Conservation (phyloP, 331 rosid species). For the Cydonia oblonga region DNA sequence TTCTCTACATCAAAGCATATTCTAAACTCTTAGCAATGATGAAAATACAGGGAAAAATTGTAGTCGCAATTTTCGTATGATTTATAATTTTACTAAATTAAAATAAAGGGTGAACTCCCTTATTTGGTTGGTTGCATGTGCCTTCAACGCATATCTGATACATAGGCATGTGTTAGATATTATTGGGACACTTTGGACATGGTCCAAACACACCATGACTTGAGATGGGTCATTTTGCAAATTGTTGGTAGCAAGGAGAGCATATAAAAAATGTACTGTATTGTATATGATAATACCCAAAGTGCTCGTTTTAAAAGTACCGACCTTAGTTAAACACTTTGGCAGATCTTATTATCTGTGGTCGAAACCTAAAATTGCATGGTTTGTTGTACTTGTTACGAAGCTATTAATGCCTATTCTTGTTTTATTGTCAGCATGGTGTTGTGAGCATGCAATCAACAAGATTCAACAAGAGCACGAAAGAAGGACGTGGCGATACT, state of each 20-base stretch:
- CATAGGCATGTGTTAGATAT: not conserved
- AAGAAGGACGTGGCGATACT: constrained; percentile 90
- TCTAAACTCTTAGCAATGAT: not conserved
- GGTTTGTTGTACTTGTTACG: not conserved
- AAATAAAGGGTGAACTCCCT: too few relatives aligned
- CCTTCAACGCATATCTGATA: not conserved
- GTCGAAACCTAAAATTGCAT: not conserved
- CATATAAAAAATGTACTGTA: not conserved
- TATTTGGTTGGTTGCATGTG: not conserved
- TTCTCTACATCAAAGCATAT: not conserved
- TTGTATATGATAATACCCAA: not conserved
- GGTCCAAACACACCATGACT: not conserved
- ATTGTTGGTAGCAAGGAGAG: not conserved
- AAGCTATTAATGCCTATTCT: not conserved
- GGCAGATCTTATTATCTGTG: not conserved
- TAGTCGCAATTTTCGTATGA: not conserved
- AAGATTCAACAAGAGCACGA: constrained; percentile 46
- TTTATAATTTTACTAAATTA: not conserved
- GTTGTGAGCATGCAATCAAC: constrained; percentile 66
- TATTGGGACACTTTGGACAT: not conserved
- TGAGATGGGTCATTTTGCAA: not conserved
- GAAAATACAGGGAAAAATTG: not conserved
- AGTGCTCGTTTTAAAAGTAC: not conserved
- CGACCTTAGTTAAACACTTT: not conserved
- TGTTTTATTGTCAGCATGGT: constrained; percentile 36